A percentile compares a stretch with the other conserved stretches of the same genome.
Evolutionary conservation across 2,329 filamentous ascomycete species (phyloP).

Genomic region (Lecanosticta acicola): DNA sequence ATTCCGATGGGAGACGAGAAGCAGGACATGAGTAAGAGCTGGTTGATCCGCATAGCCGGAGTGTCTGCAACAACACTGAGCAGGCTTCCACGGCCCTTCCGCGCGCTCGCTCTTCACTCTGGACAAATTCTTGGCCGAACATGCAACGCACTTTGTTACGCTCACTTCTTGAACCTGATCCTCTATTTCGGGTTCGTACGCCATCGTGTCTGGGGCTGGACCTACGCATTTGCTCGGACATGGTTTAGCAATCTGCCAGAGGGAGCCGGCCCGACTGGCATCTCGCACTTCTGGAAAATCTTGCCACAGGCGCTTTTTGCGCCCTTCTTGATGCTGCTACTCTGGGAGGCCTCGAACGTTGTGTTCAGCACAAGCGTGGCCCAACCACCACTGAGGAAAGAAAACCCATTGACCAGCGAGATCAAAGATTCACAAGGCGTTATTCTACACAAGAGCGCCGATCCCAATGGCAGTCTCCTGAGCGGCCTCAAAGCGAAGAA

Average conservation of each 20-base stretch:
- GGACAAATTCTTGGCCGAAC: conserved; percentile 13
- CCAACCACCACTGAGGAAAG: conserved; percentile 75
- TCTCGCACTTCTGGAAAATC: conserved; percentile 32
- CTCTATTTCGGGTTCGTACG: conserved; percentile 62
- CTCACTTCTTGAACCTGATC: conserved; percentile 29
- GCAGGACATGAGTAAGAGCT: conserved; percentile 24
- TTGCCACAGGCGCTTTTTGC: conserved; percentile 42
- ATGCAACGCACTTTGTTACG: conserved; percentile 16
- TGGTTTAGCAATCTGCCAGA: conserved; percentile 69
- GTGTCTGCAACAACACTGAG: conserved; percentile 3
- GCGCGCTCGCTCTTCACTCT: conserved; percentile 5
- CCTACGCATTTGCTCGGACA: conserved; percentile 63
- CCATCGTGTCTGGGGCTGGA: conserved; percentile 60
- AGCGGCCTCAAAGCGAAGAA: conserved; percentile 81
- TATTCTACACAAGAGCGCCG: conserved; percentile 36
- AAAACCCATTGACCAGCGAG: conserved; percentile 74
- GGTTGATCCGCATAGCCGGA: neutral
- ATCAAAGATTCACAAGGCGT: conserved; percentile 51
- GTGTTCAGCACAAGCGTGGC: conserved; percentile 77
- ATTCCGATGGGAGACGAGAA: conserved; percentile 34
- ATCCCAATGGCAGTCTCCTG: conserved; percentile 84
- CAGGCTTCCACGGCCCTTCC: conserved; percentile 11
- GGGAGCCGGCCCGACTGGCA: conserved; percentile 55
- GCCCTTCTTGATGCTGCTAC: conserved; percentile 59
- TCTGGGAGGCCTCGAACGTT: conserved; percentile 73